Conservation (phyloP, 768 basidiomycete genomes). For the Leccinum broughii region DNA sequence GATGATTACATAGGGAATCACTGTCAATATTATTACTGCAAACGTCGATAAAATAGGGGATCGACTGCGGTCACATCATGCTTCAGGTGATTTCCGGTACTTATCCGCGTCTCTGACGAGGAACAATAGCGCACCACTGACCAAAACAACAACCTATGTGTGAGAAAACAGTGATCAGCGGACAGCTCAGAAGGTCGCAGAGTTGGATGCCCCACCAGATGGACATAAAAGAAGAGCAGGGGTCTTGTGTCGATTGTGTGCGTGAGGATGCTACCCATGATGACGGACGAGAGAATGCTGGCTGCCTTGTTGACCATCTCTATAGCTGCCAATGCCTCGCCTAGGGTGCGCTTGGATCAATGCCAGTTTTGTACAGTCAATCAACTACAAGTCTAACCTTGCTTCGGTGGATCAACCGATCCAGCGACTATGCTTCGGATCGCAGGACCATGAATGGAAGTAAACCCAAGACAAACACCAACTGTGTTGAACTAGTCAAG, state of each 20-base stretch:
- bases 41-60: neutral
- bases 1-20: neutral
- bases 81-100: slow-evolving; percentile 14
- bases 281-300: slow-evolving; percentile 25
- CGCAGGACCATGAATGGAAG: slow-evolving; percentile 18
- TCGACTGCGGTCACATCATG: neutral
- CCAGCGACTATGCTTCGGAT: slow-evolving; percentile 27
- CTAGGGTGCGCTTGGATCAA: slow-evolving; percentile 8
- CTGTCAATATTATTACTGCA: neutral
- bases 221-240: slow-evolving; percentile 26
- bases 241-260: slow-evolving; percentile 23
- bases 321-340: slow-evolving; percentile 31
- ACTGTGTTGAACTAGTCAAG: slow-evolving; percentile 16
- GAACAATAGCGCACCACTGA: slow-evolving; percentile 22
- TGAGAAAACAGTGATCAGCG: slow-evolving; percentile 1
- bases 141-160: slow-evolving; percentile 17
- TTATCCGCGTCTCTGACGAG: slow-evolving; percentile 26
- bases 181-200: neutral
- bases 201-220: slow-evolving; percentile 13
- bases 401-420: slow-evolving; percentile 30
- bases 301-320: slow-evolving; percentile 28
- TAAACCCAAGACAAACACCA: slow-evolving; percentile 19
- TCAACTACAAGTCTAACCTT: slow-evolving; percentile 18
- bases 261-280: slow-evolving; percentile 33
- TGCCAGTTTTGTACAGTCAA: too few species aligned